These are phyloP conservation scores for Neoboletus magnificus DNA, from an alignment of 768 basidiomycete genomes.

Conservation along the genomic window DNA sequence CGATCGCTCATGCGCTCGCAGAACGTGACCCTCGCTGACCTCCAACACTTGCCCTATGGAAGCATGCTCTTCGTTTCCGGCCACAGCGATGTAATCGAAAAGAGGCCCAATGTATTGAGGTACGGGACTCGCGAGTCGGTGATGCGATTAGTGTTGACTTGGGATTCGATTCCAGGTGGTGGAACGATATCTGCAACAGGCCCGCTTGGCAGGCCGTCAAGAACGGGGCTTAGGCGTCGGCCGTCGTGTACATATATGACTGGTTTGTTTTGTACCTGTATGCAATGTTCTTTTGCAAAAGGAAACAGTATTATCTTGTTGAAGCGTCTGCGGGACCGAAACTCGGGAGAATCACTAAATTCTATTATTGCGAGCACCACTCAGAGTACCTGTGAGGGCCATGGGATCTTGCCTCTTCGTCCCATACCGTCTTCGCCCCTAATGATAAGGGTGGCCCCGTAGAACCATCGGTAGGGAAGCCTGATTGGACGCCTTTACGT, in stretches of 20 bases:
- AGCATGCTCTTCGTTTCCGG: slow-evolving; percentile 24
- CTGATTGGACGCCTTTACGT: neutral
- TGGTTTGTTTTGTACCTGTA: neutral
- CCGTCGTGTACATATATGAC: neutral
- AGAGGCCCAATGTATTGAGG: slow-evolving; percentile 45
- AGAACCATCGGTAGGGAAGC: no score
- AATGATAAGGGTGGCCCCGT: no score
- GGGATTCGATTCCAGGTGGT: slow-evolving; percentile 42
- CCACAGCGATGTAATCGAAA: slow-evolving; percentile 27
- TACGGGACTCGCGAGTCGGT: slow-evolving; percentile 14
- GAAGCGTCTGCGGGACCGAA: neutral
- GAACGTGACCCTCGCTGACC: slow-evolving; percentile 53
- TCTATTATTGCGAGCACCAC: no score
- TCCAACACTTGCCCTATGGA: slow-evolving; percentile 54
- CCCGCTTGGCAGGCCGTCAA: slow-evolving; percentile 47
- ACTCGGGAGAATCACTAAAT: no score
- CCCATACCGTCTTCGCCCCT: no score
- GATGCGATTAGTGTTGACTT: neutral
- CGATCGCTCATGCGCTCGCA: slow-evolving; percentile 15
- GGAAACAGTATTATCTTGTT: neutral
- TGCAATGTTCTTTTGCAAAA: neutral
- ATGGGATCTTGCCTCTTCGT: no score
- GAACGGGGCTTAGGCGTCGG: slow-evolving; percentile 25
- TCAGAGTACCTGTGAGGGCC: no score
- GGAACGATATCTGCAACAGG: slow-evolving; percentile 44